Evolutionary conservation across 2,329 filamentous ascomycete genomes (phyloP).

Genomic region (Penicillium sp.): DNA sequence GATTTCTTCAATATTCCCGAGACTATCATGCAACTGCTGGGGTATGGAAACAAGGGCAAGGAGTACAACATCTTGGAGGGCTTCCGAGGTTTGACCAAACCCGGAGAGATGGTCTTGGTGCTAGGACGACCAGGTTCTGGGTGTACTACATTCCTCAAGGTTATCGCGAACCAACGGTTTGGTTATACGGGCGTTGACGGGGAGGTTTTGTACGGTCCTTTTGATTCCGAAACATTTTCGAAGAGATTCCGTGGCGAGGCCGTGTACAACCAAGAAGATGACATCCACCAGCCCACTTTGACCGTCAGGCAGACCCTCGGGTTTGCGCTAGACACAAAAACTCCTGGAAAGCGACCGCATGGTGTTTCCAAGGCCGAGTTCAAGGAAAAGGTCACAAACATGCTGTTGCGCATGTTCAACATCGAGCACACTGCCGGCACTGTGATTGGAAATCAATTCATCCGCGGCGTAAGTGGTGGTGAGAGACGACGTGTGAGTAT

Average conservation of each 20-base stretch:
- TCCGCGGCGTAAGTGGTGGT: conserved; percentile 73
- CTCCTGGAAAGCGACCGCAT: conserved; percentile 75
- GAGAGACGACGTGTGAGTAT: conserved; percentile 81
- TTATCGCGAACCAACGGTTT: conserved; percentile 67
- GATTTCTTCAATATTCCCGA: conserved; percentile 75
- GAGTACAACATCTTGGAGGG: conserved; percentile 74
- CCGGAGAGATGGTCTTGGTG: conserved; percentile 87
- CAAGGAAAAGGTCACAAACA: conserved; percentile 72
- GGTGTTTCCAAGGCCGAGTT: conserved; percentile 73
- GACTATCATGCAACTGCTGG: conserved; percentile 65
- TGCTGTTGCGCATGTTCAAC: conserved; percentile 88
- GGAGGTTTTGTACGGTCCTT: conserved; percentile 76
- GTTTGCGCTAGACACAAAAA: conserved; percentile 83
- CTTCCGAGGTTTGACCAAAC: conserved; percentile 64
- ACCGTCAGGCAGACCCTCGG: conserved; percentile 85
- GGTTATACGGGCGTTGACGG: conserved; percentile 66
- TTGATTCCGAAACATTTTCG: conserved; percentile 68
- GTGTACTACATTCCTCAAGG: conserved; percentile 70
- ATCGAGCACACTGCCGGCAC: conserved; percentile 87
- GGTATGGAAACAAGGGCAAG: conserved; percentile 65
- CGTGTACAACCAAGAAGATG: conserved; percentile 84
- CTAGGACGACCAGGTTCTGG: conserved; percentile 75
- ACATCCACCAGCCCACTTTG: conserved; percentile 80
- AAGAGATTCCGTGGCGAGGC: conserved; percentile 77
- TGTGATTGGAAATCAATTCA: conserved; percentile 78